Percentiles rank a stretch among this genome's conserved stretches.
phyloP scores from a whole-genome alignment of 169 alveolate species.

The Babesia ovata region DNA sequence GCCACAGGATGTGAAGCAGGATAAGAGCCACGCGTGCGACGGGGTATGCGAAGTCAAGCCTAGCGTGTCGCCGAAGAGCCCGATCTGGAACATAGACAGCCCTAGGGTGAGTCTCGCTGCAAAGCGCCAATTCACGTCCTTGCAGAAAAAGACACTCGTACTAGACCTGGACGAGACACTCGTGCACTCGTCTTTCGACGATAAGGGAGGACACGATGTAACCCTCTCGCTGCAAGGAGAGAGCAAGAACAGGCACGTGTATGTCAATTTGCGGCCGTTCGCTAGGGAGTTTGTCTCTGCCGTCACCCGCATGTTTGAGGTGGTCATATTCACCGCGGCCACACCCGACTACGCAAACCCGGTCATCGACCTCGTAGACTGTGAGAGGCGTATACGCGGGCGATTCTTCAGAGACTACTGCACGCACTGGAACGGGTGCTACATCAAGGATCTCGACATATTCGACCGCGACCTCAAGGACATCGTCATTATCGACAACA shows the following conservation, averaged over 20 bases:
- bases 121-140: neutral
- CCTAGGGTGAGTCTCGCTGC: too few relatives aligned
- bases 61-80: neutral
- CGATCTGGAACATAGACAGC: neutral
- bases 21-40: neutral
- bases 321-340: conserved; percentile 74
- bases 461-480: conserved; percentile 66
- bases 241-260: conserved; percentile 48
- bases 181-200: conserved; percentile 59
- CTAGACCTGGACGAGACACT: conserved; percentile 77
- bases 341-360: conserved; percentile 73
- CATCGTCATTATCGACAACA: conserved; percentile 70
- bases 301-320: conserved; percentile 63
- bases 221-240: conserved; percentile 69
- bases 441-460: conserved; percentile 69
- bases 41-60: neutral
- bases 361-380: conserved; percentile 71
- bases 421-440: conserved; percentile 47
- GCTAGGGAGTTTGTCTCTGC: conserved; percentile 65
- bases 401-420: conserved; percentile 72
- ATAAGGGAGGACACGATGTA: conserved; percentile 42
- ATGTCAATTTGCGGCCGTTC: conserved; percentile 71
- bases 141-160: conserved; percentile 71
- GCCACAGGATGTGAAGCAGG: neutral
- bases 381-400: conserved; percentile 56